Evolutionary conservation across 257 asterid species (phyloP), one percentile per base, ranked within the genome.

Genomic region (Verbascum thapsus): DNA sequence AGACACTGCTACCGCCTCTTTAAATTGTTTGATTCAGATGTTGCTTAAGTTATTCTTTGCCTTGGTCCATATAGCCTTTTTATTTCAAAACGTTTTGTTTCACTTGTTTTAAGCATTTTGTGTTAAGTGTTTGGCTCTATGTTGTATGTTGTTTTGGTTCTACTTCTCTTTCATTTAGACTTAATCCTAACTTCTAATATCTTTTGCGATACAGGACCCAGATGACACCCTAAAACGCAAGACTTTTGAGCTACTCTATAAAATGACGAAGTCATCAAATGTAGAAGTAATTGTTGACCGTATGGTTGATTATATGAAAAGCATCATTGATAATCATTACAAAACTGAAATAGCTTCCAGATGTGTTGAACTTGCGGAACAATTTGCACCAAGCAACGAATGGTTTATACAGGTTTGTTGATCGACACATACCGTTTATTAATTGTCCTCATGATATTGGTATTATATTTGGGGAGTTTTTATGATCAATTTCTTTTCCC

Each of bases 271-370:
- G 86, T 82, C 99, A 54, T 87, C 99, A 61, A 94, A 94, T 80
- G 99, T 94, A 22, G 99, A 94, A 82, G 99, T 94, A 20, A 94
- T 94, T 64, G 99, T 84, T 62, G 92, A 84, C 72, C 95, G 99
- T 51, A 94, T 90, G 99, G 85, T 94, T 71, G 88, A 84, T 59
- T 90, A 90, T 81, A 87, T 87, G 99, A 90, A 90, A 76, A 87
- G 85, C 82, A 84, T 94, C 62, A 94, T 58, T 47, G 99, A 94
- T 64, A 81, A 59, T 67, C 99, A 94, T 78, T 90, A 84, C 78
- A 90, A 90, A 86, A 90, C 96, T 34, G 99, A 94, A 83, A 94
- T 94, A 73, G 99, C 99, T 66, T 94, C 99, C 66, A 86, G 97
- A 78, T 90, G 97, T 70, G 95, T 94, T 62, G 99, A 94, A 72